Evolutionary conservation across 1,139 yeast genomes (phyloP), one percentile per base, ranked within the genome.

Genomic region (Meyerozyma sp.): DNA sequence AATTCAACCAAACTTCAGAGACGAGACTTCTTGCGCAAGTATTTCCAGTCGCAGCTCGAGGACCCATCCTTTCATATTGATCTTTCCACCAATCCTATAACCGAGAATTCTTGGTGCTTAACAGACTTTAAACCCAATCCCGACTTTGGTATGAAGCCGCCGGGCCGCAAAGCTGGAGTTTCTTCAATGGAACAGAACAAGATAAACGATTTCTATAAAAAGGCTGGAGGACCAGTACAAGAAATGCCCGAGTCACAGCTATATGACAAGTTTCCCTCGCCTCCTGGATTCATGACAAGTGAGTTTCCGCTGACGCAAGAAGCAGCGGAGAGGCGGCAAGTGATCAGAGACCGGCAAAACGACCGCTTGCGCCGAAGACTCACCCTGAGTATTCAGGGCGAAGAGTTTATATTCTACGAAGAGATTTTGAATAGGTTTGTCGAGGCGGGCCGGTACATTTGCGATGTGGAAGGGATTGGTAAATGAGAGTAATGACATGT

Each of bases 241-340:
- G 42, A 42, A 25, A 40, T 42, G 26, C 42, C 44, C 10, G 46
- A 41, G 45, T 55, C 57, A 44, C 73, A 68, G 50, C 49, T 66
- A 6, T 65, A 58, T 51, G 73, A 68, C 42, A 66, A 75, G 53
- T 75, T 78, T 23, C 77, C 75, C 41, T 77, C 84, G 3, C 88
- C 88, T 1, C 85, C 85, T 2, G 87, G 87, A 1, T 81, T 74
- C 58, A 82, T 79, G 61, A 61, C 73, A 38, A 71, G 82, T 36
- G 86, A 80, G 46, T 82, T 83, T 52, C 86, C 88, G 1, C 65
- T 66, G 13, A 79, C 86, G 0, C 86, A 80, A 49, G 82, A 81
- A 53, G 57, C 63, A 32, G 32, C 13, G 25, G 53, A 51, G 26
- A 40, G 36, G 36, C 32, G 50, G 27, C 39, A 54, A 29, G 38